Base-by-base conservation (phyloP, 306 rosid genomes). In the Inga leiocalycina region DNA sequence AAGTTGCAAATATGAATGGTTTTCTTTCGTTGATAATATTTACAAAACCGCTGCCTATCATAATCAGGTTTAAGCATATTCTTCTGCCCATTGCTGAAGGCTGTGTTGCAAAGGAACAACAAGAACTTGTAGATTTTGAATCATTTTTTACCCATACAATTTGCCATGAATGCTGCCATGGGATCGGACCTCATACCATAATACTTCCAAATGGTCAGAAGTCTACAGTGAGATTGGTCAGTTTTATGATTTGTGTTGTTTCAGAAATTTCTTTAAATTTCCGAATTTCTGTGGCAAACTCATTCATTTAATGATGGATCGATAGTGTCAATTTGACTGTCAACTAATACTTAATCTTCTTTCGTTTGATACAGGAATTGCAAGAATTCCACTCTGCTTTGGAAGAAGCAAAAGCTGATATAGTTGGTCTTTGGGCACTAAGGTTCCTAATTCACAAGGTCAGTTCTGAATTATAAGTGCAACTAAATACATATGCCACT, bases 161-260 rank as follows among this genome's bases (percentile, higher is more conserved):
- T 87, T 96, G 97, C 89, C 99, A 96, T 41, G 99, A 96, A 88
- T 96, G 99, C 89, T 93, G 98, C 93, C 99, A 96, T 76, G 99
- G 99, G 83, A 96, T 96, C 72, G 98, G 99, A 83, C 99, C 99
- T 77, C 98, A 93, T 90, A 83, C 89, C 78, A 96, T 96, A 81
- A 87, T 82, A 76, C 98, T 96, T 89, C 99, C 99, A 74, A 88
- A 87, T 89, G 99, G 99, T 76, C 87, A 85, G 77, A 78, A 85
- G 78, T 96, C 98, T 78, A 96, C 99, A 61, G 98, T 96, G 75
- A 88, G 99, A 94, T 82, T 92, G 98, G 99, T 93, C 11, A 89
- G 98, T 88, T 52, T 37, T 85, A 80, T 59, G 27, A 80, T 57
- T 75, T 80, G 75, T 69, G 32, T 81, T 76, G 52, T 22, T 84